Conservation (phyloP, 768 basidiomycete genomes). For the Calocera viscosa region DNA sequence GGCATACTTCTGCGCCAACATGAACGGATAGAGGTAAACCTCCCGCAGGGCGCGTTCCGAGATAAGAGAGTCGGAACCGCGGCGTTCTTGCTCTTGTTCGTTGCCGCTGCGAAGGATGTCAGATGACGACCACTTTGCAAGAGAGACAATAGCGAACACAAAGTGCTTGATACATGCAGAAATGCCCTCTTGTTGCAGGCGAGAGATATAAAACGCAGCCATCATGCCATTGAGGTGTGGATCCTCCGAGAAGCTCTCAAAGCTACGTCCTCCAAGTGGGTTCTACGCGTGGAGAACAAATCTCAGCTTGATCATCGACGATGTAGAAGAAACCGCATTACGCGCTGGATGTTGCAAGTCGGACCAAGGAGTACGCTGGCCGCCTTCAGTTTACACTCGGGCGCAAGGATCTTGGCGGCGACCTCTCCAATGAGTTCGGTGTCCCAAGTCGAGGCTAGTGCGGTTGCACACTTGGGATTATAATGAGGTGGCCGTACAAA, state of each 20-base stretch:
- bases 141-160: constrained; percentile 35
- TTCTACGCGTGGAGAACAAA: constrained; percentile 29
- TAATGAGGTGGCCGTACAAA: not conserved
- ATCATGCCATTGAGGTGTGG: constrained; percentile 59
- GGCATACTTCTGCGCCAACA: constrained; percentile 30
- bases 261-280: constrained; percentile 38
- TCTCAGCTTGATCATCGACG: too few species aligned
- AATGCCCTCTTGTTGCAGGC: constrained; percentile 64
- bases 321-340: constrained; percentile 11
- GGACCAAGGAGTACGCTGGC: constrained; percentile 63
- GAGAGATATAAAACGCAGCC: constrained; percentile 60
- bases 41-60: constrained; percentile 42
- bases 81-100: constrained; percentile 69
- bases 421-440: constrained; percentile 48
- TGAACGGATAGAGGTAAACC: constrained; percentile 49
- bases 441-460: constrained; percentile 65
- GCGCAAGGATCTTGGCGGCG: constrained; percentile 51
- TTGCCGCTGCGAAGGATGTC: constrained; percentile 39
- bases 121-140: constrained; percentile 10
- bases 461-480: constrained; percentile 44
- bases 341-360: constrained; percentile 75
- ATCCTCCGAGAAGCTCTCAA: constrained; percentile 72
- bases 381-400: constrained; percentile 57
- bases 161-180: constrained; percentile 76
- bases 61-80: constrained; percentile 32